Evolutionary conservation across 2,329 filamentous ascomycete genomes (phyloP).

Genomic region (Verticillium klebahnii): DNA sequence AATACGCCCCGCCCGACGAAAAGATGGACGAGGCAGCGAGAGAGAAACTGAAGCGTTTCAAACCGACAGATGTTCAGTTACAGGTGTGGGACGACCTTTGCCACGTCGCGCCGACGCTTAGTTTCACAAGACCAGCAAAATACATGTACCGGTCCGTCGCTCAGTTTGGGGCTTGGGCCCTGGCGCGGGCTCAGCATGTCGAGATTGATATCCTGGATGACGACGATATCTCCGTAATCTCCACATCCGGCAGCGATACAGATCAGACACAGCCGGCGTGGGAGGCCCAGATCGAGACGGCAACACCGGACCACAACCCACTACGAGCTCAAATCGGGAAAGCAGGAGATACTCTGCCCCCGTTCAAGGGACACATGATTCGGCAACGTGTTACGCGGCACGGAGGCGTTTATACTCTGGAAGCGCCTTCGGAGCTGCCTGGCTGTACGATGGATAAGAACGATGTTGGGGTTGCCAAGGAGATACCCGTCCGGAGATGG

Average conservation of each 20-base stretch:
- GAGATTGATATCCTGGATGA: constrained; percentile 80
- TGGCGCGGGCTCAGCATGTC: constrained; percentile 75
- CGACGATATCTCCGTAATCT: constrained; percentile 71
- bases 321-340: constrained; percentile 58
- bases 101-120: constrained; percentile 88
- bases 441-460: constrained; percentile 58
- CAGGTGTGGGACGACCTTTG: constrained; percentile 97
- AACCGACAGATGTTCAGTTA: constrained; percentile 85
- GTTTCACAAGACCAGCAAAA: constrained; percentile 92
- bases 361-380: constrained; percentile 85
- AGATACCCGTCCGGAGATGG: constrained; percentile 78
- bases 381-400: constrained; percentile 79
- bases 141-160: constrained; percentile 91
- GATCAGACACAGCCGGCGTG: constrained; percentile 7
- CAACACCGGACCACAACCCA: constrained; percentile 6
- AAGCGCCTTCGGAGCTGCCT: constrained; percentile 58
- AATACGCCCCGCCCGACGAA: constrained; percentile 65
- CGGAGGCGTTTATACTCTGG: constrained; percentile 67
- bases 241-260: constrained; percentile 40
- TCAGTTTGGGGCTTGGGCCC: constrained; percentile 88
- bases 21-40: constrained; percentile 60
- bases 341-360: constrained; percentile 77
- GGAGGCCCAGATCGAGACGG: constrained; percentile 7
- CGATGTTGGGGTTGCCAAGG: constrained; percentile 75
- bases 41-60: constrained; percentile 59